Conservation (phyloP, 75 land plant genomes). For the Ceratopteris richardii region DNA sequence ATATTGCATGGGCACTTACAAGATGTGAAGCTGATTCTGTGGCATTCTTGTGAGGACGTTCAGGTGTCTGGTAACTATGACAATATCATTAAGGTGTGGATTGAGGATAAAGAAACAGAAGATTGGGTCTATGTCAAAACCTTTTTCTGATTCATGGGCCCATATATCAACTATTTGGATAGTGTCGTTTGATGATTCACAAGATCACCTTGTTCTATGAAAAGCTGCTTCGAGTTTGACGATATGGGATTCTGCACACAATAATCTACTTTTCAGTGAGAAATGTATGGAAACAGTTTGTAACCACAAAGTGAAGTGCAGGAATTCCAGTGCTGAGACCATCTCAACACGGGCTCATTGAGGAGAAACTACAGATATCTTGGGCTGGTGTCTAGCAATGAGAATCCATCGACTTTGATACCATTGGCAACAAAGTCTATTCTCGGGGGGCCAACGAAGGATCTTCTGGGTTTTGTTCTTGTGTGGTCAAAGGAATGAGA, state of each 20-base stretch:
- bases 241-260: constrained; percentile 60
- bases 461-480: too few species aligned
- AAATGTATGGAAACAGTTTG: constrained; percentile 63
- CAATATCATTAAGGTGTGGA: constrained; percentile 93
- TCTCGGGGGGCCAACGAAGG: too few species aligned
- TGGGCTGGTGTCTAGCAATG: too few species aligned
- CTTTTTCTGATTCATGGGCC: constrained; percentile 60
- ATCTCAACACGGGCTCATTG: too few species aligned
- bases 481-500: too few species aligned
- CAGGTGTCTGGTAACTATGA: constrained; percentile 93
- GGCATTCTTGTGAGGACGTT: constrained; percentile 76
- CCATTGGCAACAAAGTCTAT: too few species aligned
- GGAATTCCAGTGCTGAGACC: too few species aligned
- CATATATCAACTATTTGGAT: constrained; percentile 91
- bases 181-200: constrained; percentile 54
- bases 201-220: constrained; percentile 86
- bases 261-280: constrained; percentile 20
- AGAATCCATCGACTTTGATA: too few species aligned
- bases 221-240: constrained; percentile 81
- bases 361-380: too few species aligned
- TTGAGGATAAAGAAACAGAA: constrained; percentile 66
- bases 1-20: constrained; percentile 95
- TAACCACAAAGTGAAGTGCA: too few species aligned
- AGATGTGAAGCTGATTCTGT: constrained; percentile 95
- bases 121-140: constrained; percentile 95